Base-by-base conservation (phyloP, 441 rosid species). In the Melastoma candidum region DNA sequence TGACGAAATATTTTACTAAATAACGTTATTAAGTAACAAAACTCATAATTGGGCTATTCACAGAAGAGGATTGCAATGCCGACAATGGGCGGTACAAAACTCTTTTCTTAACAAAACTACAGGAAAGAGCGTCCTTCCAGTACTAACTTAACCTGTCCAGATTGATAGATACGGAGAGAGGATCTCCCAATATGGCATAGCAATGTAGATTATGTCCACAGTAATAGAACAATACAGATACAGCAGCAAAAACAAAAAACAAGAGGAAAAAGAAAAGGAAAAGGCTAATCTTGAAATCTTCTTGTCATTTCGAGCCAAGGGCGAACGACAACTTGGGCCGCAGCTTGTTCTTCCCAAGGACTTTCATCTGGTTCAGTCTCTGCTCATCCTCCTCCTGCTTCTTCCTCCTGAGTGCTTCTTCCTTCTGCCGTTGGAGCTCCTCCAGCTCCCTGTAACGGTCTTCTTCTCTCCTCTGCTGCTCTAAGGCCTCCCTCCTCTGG, bases 341-440 rank as follows among this genome's bases (percentile, higher is more conserved):
- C 43, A 93, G 72, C 59, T 89, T 93, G 81, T 93, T 89, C 82
- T 93, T 93, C 24, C 96, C 97, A 74, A 89, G 63, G 58, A 89
- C 71, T 68, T 84, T 89, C 83, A 89, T 80, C 81, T 85, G 97
- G 47, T 93, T 84, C 11, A 48, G 43, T 4, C 96, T 88, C 48
- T 89, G 97, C 71, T 87, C 95, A 50, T 89, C 99, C 83, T 93
- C 94, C 70, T 87, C 82, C 7, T 80, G 90, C 66, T 84, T 87
- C 82, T 81, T 89, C 74, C 84, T 74, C 58, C 82, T 67, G 82
- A 77, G 64, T 1, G 84, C 94, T 63, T 83, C 99, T 73, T 83
- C 99, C 51, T 77, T 94, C 57, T 74, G 85, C 55, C 90, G 68
- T 67, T 86, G 96, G 54, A 83, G 78, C 71, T 77, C 82, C 63